Evolutionary conservation across 164 flowering plant genomes (phyloP), one percentile per base, ranked within the genome.

Genomic region (Chimonanthus salicifolius): DNA sequence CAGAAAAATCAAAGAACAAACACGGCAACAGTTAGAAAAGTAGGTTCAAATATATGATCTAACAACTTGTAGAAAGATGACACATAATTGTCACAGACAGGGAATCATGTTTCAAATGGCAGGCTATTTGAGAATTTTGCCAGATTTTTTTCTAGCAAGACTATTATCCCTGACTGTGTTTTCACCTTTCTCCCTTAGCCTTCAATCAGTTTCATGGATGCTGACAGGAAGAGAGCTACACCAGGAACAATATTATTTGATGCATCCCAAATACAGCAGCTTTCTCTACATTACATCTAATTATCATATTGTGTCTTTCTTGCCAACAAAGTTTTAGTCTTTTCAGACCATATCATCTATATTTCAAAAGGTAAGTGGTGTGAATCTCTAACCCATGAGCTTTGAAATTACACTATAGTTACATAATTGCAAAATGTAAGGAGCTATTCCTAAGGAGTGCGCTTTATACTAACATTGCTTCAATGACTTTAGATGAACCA

Each of bases 401-500:
- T 62, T 33, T 33, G 33, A 33, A 62, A 62, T 16, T 16, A 7
- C 64, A 62, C 3, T 16, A 13, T 62, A n/a, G 64, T 13, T 62
- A 16, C 64, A 13, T 33, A 16, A 62, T 20, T 16, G n/a, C 20
- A 62, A 7, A 33, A 33, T 33, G 33, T 33, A 33, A 33, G 33
- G 33, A 33, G 33, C 33, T 33, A 33, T 33, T 6, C 43, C 8
- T 3, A 16, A 62, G n/a, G 6, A 16, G 7, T 62, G 18, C 1
- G 18, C 7, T 20, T 62, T 15, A 7, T 2, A 79, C 94, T 82
- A 20, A 94, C 98, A 92, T 64, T 79, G 98, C 94, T 75, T 92
- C 97, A 16, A 79, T 78, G 51, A 90, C 62, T 78, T 88, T 89
- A 13, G 84, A 73, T 0, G 96, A 87, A 50, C 96, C 97, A 44